phyloP scores from a whole-genome alignment of 305 asterid genomes.

The Solanum chacoense region DNA sequence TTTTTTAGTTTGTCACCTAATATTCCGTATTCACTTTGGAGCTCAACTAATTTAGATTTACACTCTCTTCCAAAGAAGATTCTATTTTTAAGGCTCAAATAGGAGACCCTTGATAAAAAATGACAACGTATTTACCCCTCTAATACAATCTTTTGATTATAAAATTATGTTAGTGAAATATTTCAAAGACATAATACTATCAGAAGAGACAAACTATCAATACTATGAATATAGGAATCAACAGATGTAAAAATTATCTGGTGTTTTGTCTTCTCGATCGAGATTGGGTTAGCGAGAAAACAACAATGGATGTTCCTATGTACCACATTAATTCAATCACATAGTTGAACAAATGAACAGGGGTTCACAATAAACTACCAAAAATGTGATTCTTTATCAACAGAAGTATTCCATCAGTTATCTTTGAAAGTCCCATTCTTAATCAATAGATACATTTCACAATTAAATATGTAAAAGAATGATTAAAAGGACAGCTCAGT shows the following conservation, averaged over 20 bases:
- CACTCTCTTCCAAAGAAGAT: neutral
- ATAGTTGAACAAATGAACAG: too few species aligned
- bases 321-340: too few species aligned
- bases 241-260: neutral
- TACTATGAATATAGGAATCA: neutral
- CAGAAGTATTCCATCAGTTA: neutral
- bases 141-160: neutral
- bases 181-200: neutral
- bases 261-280: too few species aligned
- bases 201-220: neutral
- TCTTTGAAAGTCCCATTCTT: neutral
- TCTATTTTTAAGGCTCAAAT: neutral
- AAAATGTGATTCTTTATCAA: neutral
- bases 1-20: neutral
- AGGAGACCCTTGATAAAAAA: neutral
- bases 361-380: neutral
- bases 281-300: too few species aligned
- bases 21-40: rapidly evolving
- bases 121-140: rapidly evolving
- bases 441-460: neutral
- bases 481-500: neutral
- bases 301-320: too few species aligned
- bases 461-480: neutral
- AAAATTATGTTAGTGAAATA: neutral
- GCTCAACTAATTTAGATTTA: neutral